Percentiles rank a stretch among this genome's conserved stretches.
Conservation (phyloP, 768 basidiomycete species). For the Tricholoma sp. region DNA sequence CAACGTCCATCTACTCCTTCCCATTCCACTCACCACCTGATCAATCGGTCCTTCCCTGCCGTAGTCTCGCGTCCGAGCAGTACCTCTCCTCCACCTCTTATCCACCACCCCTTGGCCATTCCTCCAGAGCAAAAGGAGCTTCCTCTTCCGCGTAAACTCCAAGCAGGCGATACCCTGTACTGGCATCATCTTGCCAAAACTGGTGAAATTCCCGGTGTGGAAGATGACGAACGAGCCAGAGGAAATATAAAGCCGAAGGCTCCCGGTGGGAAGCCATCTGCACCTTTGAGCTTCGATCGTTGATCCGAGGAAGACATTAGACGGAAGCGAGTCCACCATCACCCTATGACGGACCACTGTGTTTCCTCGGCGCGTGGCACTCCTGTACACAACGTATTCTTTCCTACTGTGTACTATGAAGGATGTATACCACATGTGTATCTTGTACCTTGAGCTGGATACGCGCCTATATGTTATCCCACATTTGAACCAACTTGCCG, state of each 20-base stretch:
- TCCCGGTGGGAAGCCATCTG: conserved; percentile 10
- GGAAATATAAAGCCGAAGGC: conserved; percentile 11
- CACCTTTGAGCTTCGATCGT: conserved; percentile 28
- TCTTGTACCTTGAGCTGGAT: background rate
- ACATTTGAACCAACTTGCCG: background rate
- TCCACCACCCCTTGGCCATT: conserved; percentile 19
- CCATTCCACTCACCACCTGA: conserved; percentile 7
- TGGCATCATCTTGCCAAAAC: conserved; percentile 73
- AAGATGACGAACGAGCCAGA: conserved; percentile 57
- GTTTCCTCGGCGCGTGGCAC: background rate
- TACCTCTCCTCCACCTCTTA: conserved; percentile 10
- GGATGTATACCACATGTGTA: background rate
- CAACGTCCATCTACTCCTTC: conserved; percentile 8
- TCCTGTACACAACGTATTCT: background rate
- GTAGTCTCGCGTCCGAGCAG: conserved; percentile 13
- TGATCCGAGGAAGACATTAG: conserved; percentile 14
- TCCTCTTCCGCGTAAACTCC: conserved; percentile 35
- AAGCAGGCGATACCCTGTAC: conserved; percentile 58
- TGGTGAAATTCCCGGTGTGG: conserved; percentile 69
- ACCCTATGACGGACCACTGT: background rate
- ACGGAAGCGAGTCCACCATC: background rate
- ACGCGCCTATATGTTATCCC: background rate
- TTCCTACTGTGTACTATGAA: background rate
- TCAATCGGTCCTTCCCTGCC: conserved; percentile 12
- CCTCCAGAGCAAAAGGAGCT: conserved; percentile 37